Evolutionary conservation across 2,329 filamentous ascomycete species (phyloP), one percentile per base, ranked within the genome.

Genomic region (Geosmithia morbida): DNA sequence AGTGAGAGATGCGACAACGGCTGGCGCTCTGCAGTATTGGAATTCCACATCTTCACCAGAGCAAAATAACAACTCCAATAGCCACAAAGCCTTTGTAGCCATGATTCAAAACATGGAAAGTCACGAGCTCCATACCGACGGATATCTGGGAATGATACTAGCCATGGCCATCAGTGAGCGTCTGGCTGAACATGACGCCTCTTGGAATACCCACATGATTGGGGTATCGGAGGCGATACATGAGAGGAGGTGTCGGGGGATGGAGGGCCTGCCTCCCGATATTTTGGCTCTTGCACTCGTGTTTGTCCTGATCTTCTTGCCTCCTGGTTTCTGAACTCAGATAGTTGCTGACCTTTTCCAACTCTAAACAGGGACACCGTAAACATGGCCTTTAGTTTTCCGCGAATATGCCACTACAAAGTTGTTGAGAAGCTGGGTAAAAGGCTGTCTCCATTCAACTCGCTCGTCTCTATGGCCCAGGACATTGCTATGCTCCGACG

Each of bases 131-230:
- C 40, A 42, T n/a, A 48, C 47, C 14, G 49, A 51, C 17, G 47
- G 43, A 13, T 40, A 44, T 16, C 17, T 51, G 2, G 43, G 18
- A 3, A 42, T 45, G 4, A 45, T 43, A 16, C 14, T 49, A 2
- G 47, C 47, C 7, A 42, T 51, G 45, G 47, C 49, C 13, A 29
- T 51, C 30, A 43, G 37, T 8, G 49, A 51, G 44, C 41, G 47
- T 2, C 37, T 51, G 11, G 20, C 40, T 2, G 19, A 26, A 4
- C 47, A 49, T 30, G 49, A 51, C n/a, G 45, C 30, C 1, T 42
- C 41, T 2, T 51, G 49, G 49, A 29, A 46, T 20, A 20, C 47
- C 8, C 49, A 47, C 42, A 49, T 51, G 8, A n/a, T 42, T 22
- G 49, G 49, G 7, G 18, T 47, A 10, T 37, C 33, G 11, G 22